A percentile compares a stretch with the other conserved stretches of the same genome.
phyloP scores from a whole-genome alignment of 78 protist species.

The Bodo saltans region DNA sequence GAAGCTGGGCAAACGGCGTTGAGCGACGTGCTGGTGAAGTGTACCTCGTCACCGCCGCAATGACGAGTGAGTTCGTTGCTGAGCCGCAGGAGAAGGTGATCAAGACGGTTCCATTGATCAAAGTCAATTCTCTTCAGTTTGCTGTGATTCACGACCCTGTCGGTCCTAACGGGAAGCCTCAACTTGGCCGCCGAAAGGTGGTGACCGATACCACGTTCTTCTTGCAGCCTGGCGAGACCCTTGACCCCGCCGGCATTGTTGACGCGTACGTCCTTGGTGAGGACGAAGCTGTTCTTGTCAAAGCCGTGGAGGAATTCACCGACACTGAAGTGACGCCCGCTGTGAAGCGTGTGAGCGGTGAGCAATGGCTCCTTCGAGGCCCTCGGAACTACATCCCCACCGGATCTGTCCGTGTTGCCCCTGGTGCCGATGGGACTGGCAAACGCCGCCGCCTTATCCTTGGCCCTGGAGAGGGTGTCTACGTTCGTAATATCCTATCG shows the following conservation, averaged over 20 bases:
- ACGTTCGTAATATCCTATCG: conserved; percentile 73
- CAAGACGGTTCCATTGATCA: neutral
- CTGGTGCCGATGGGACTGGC: neutral
- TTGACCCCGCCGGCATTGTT: neutral
- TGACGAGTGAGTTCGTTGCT: neutral
- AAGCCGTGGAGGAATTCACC: conserved; percentile 3
- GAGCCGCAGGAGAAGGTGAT: neutral
- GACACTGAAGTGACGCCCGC: neutral
- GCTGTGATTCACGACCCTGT: conserved; percentile 28
- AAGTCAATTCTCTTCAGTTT: conserved; percentile 12
- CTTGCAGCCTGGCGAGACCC: conserved; percentile 15
- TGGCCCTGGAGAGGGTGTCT: conserved; percentile 76
- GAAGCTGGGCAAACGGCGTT: neutral
- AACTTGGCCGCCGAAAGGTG: conserved; percentile 36
- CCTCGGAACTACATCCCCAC: conserved; percentile 55
- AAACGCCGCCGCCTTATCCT: conserved; percentile 43
- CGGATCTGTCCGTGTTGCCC: conserved; percentile 37
- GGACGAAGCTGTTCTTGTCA: conserved; percentile 23
- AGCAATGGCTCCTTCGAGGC: conserved; percentile 35
- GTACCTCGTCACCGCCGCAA: conserved; percentile 12
- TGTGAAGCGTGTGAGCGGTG: conserved; percentile 5
- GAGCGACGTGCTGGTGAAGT: conserved; percentile 6
- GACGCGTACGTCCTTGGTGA: conserved; percentile 2
- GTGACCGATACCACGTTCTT: conserved; percentile 29
- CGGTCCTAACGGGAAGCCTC: neutral